phyloP scores from a whole-genome alignment of 2,329 filamentous ascomycete genomes.

The Harringtonia lauricola region DNA sequence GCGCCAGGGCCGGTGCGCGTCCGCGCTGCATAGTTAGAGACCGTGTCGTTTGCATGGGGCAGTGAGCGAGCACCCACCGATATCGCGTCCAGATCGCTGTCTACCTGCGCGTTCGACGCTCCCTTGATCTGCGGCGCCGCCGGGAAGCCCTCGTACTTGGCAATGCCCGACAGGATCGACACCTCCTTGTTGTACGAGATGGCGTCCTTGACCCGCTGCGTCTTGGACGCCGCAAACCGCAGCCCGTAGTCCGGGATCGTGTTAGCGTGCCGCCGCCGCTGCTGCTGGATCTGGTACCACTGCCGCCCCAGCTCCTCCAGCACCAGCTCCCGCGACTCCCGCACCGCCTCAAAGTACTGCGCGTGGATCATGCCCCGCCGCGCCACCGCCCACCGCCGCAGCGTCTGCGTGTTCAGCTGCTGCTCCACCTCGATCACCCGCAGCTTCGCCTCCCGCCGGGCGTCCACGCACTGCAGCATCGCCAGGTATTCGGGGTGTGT shows the following conservation, averaged over 20 bases:
- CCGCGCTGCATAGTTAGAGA: no score
- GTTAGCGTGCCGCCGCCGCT: constrained; percentile 58
- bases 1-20: no score
- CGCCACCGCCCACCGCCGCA: constrained; percentile 66
- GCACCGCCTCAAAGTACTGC: constrained; percentile 79
- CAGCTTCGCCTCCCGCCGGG: constrained; percentile 70
- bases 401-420: constrained; percentile 60
- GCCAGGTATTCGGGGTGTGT: constrained; percentile 86
- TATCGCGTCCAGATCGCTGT: constrained; percentile 83
- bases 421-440: constrained; percentile 64
- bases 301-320: constrained; percentile 75
- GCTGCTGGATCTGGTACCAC: constrained; percentile 87
- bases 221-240: constrained; percentile 64
- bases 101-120: constrained; percentile 61
- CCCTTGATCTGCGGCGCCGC: constrained; percentile 78
- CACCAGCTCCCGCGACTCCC: constrained; percentile 70
- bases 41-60: no score
- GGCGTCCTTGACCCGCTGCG: constrained; percentile 73
- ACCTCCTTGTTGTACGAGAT: constrained; percentile 92
- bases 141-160: constrained; percentile 93
- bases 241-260: constrained; percentile 73
- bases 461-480: constrained; percentile 79
- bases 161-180: constrained; percentile 77
- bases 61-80: constrained; percentile 50
- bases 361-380: constrained; percentile 78